Conservation (phyloP, 306 rosid genomes). For the Cyamopsis tetragonoloba region DNA sequence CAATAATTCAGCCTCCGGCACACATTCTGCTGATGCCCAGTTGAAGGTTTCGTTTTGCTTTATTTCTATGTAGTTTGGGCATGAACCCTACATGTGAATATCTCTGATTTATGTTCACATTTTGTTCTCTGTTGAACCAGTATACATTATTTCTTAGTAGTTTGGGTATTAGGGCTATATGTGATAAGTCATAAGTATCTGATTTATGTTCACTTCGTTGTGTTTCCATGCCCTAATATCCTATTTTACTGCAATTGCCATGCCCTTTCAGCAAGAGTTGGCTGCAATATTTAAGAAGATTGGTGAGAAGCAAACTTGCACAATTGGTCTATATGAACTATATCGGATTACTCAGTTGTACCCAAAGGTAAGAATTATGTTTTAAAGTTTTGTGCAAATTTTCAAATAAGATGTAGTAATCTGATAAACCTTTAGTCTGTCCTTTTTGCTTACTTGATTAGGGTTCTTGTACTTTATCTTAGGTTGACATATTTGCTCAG, state of each 20-base stretch:
- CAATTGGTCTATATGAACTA: conserved; percentile 85
- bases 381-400: not conserved
- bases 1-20: conserved; percentile 80
- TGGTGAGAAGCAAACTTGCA: conserved; percentile 98
- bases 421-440: not conserved
- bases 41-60: conserved; percentile 56
- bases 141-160: not conserved
- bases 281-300: conserved; percentile 99
- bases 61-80: not conserved
- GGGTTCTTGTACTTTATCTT: conserved; percentile 24
- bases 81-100: not conserved
- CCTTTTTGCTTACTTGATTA: conserved; percentile 11
- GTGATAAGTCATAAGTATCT: not conserved
- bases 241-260: not conserved
- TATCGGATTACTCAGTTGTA: conserved; percentile 93
- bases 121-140: too few species aligned
- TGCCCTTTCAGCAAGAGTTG: conserved; percentile 95
- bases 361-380: conserved; percentile 60
- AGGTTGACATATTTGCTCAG: conserved; percentile 98
- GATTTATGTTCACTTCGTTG: not conserved
- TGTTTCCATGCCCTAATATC: not conserved
- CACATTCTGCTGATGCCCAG: conserved; percentile 93
- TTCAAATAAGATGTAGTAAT: not conserved
- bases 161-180: not conserved
- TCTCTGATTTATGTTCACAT: not conserved